A percentile compares a stretch with the other conserved stretches of the same genome.
These are phyloP conservation scores for Solanum stenotomum DNA, from an alignment of 257 asterid species.

Conservation along the genomic window DNA sequence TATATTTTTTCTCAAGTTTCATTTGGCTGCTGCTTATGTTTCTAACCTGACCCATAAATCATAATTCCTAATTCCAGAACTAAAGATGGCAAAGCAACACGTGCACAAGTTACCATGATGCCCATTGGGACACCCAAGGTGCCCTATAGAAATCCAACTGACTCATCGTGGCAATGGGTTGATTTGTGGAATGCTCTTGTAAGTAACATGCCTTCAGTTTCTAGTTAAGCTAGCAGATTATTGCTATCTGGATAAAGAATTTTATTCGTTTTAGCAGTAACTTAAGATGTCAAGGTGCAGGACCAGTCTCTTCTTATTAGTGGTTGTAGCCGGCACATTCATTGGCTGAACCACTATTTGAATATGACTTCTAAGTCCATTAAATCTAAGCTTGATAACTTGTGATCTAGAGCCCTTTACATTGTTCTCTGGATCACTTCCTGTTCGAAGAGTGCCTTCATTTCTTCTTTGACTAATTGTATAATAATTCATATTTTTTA, in stretches of 20 bases:
- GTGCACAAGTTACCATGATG: conserved; percentile 75
- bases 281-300: neutral
- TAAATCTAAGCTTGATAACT: neutral
- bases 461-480: neutral
- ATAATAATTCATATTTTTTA: neutral
- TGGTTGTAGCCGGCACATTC: neutral
- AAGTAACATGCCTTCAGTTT: conserved; percentile 20
- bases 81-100: conserved; percentile 31
- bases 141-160: conserved; percentile 62
- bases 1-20: neutral
- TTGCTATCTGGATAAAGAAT: neutral
- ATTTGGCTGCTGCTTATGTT: neutral
- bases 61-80: conserved; percentile 25
- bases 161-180: conserved; percentile 88
- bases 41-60: conserved; percentile 2
- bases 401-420: neutral
- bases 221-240: neutral
- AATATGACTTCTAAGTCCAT: neutral
- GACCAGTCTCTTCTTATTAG: neutral
- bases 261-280: neutral
- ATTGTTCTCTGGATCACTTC: neutral
- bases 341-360: neutral
- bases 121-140: conserved; percentile 91
- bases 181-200: conserved; percentile 98
- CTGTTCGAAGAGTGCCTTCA: neutral